Conservation (phyloP, 257 asterid genomes). For the Solanum lignicaule region DNA sequence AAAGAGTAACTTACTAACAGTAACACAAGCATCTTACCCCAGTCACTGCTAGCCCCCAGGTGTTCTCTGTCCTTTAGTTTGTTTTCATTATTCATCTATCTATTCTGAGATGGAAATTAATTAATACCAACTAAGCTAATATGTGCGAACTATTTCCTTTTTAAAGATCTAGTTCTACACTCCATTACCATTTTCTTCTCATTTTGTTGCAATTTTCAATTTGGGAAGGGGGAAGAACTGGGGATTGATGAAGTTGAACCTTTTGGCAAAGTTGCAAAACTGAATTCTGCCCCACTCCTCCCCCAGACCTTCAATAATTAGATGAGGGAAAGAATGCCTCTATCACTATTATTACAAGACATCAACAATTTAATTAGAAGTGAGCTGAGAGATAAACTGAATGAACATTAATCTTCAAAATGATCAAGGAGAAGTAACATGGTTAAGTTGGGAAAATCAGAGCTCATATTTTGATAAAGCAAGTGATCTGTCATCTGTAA, state of each 20-base stretch:
- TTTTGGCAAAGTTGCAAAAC: not conserved
- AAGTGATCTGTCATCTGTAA: not conserved
- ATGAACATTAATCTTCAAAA: not conserved
- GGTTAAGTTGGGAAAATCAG: not conserved
- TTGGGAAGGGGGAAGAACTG: not conserved
- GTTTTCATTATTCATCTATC: not conserved
- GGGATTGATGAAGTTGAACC: not conserved
- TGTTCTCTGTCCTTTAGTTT: not conserved
- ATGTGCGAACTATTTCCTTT: not conserved
- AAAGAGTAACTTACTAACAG: not conserved
- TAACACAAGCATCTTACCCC: not conserved
- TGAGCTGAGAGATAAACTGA: not conserved
- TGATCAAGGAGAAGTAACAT: not conserved
- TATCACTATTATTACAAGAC: not conserved
- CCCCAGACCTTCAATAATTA: not conserved
- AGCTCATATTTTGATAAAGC: not conserved
- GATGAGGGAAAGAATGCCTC: not conserved
- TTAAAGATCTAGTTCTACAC: not conserved
- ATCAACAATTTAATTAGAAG: not conserved
- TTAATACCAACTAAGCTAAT: not conserved
- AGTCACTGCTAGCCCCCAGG: not conserved
- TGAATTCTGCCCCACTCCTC: not conserved
- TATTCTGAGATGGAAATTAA: not conserved
- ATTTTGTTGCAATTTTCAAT: not conserved
- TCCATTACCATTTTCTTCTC: not conserved